These are phyloP conservation scores for Rauvolfia tetraphylla DNA, from an alignment of 257 asterid species.

Conservation along the genomic window DNA sequence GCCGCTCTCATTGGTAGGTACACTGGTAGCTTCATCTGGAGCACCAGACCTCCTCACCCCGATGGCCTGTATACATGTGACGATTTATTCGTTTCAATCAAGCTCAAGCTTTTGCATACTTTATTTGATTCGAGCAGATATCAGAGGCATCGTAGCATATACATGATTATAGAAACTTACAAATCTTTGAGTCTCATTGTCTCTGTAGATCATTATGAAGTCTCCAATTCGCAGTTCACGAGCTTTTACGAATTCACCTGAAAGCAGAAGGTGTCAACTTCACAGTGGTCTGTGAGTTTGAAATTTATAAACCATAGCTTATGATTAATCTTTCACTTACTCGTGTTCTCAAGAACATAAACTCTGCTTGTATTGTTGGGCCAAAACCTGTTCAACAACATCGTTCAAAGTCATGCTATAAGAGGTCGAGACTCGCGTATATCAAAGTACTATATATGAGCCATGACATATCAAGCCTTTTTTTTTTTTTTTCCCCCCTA, in stretches of 20 bases:
- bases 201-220: conserved; percentile 13
- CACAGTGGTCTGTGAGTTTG: not conserved
- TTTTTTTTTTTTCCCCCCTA: not conserved
- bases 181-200: not conserved
- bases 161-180: not conserved
- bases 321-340: conserved; percentile 1
- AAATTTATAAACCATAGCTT: too few species aligned
- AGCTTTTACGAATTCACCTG: conserved; percentile 10
- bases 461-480: too few species aligned
- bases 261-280: not conserved
- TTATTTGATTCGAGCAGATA: not conserved
- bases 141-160: too few species aligned
- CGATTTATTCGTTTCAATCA: not conserved
- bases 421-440: too few species aligned
- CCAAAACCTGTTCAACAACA: conserved; percentile 14
- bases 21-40: too few species aligned
- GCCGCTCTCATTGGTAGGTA: too few species aligned
- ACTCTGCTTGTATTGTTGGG: conserved; percentile 13
- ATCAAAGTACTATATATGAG: too few species aligned
- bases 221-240: conserved; percentile 12
- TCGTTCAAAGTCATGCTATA: too few species aligned
- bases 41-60: not conserved
- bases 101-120: not conserved
- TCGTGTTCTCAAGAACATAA: conserved; percentile 17
- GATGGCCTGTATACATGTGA: not conserved